Evolutionary conservation across 495 filamentous ascomycete genomes (phyloP), one percentile per base, ranked within the genome.

Genomic region (Penicillium samsonianum): DNA sequence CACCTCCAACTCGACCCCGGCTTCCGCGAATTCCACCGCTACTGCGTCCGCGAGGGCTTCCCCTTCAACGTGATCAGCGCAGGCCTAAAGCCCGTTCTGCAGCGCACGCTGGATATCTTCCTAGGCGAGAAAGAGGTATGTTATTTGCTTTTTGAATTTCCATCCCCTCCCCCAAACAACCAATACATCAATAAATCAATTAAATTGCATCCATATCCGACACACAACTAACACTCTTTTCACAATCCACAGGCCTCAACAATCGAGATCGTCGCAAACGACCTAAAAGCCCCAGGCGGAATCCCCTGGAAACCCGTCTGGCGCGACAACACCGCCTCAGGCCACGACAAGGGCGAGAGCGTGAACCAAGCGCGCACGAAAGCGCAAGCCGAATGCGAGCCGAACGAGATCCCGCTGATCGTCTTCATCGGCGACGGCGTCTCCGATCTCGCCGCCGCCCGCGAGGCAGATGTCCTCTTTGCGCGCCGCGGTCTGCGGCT

Each of bases 401-500:
- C 88, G 33, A 83, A 80, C 48, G 82, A 85, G 14, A 82, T 88
- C 43, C 89, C 88, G 7, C 77, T 87, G 1, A 85, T 91, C 56
- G 74, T 91, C 40, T 92, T 91, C 68, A 89, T 90, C 60, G 88
- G 89, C 49, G 89, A 91, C 68, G 89, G 89, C 2, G 86, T 92
- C 16, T 89, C 86, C 7, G 88, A 90, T 62, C 81, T 91, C 8
- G 80, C 88, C 0, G 88, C 88, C 16, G 87, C 88, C 0, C 78
- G 84, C 33, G 81, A 91, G 59, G 88, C 88, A 11, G 89, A 91
- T 65, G 86, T 91, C 1, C 81, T 91, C 30, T 92, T 92, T 61
- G 87, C 88, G 4, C 79, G 87, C 1, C 78, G 79, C 23, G 87
- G 87, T 5, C 73, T 91, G n/a, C 71, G 83, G 2, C 75, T 90